phyloP scores from a whole-genome alignment of 352 stramenopile genomes.

The Phytopythium montanum region DNA sequence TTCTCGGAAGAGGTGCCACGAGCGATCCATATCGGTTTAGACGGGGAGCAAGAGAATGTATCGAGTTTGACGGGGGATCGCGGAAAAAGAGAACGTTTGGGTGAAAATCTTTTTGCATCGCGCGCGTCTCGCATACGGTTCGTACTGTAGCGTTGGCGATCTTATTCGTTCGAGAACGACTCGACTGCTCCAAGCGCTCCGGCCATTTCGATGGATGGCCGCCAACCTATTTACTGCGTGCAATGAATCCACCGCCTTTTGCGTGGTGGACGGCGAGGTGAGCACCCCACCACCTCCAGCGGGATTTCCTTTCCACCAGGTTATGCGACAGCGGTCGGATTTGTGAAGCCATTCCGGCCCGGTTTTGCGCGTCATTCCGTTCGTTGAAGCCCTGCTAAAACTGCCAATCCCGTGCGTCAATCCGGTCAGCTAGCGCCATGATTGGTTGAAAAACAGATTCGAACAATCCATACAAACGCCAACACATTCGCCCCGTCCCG shows the following conservation, averaged over 20 bases:
- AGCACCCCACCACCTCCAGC: not conserved
- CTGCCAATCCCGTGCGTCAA: not conserved
- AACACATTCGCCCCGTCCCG: not conserved
- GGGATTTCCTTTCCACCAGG: not conserved
- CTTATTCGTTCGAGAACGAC: not conserved
- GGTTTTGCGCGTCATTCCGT: not conserved
- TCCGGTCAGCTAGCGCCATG: not conserved
- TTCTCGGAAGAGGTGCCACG: too few relatives aligned
- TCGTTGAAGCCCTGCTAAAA: not conserved
- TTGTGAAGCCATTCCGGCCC: constrained; percentile 2
- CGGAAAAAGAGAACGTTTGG: constrained; percentile 2
- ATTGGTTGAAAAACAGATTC: constrained; percentile 3
- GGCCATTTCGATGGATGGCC: too few relatives aligned
- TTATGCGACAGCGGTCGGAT: constrained; percentile 3
- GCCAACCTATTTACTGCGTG: too few relatives aligned
- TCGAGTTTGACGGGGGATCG: not conserved
- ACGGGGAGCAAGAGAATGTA: not conserved
- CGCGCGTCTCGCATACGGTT: constrained; percentile 7
- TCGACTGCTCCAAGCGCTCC: too few relatives aligned
- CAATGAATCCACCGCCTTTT: not conserved
- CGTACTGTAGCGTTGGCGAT: not conserved
- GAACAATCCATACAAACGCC: not conserved
- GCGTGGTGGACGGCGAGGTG: too few relatives aligned
- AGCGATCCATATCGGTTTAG: not conserved
- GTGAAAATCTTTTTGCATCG: constrained; percentile 1